A percentile compares a stretch with the other conserved stretches of the same genome.
Conservation (phyloP, 371 early-diverging fungal species). For the Syncephalastrum contaminatum region DNA sequence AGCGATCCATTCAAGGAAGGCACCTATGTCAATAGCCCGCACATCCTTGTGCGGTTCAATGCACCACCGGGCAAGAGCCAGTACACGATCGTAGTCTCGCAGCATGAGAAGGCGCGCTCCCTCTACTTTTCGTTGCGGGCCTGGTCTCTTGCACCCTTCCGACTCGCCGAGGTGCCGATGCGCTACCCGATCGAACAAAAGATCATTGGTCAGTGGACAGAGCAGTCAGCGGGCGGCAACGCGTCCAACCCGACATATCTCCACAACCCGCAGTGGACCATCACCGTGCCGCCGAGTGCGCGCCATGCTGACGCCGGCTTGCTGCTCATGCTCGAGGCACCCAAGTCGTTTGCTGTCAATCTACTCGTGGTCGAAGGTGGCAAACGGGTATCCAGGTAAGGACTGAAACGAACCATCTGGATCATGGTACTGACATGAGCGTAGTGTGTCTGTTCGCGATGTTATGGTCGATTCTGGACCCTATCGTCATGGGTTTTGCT, state of each 20-base stretch:
- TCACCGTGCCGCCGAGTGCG: constrained; percentile 47
- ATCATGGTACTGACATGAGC: constrained; percentile 37
- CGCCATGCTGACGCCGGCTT: constrained; percentile 20
- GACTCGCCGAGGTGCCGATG: constrained; percentile 64
- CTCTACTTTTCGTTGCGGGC: constrained; percentile 76
- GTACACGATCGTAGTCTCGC: constrained; percentile 81
- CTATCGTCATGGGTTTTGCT: constrained; percentile 72
- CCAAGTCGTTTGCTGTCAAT: constrained; percentile 67
- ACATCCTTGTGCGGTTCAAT: constrained; percentile 74
- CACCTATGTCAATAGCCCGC: constrained; percentile 84
- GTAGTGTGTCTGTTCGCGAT: constrained; percentile 66
- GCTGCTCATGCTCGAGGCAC: constrained; percentile 67
- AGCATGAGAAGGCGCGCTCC: constrained; percentile 68
- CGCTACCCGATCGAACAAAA: constrained; percentile 59
- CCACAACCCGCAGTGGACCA: constrained; percentile 78
- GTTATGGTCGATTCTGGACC: constrained; percentile 69
- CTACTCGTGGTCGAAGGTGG: constrained; percentile 69
- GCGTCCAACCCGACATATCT: constrained; percentile 65
- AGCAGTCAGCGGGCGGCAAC: constrained; percentile 81
- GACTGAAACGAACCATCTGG: neutral
- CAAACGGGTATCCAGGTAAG: constrained; percentile 62
- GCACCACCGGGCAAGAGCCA: constrained; percentile 59
- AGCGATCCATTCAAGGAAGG: constrained; percentile 71
- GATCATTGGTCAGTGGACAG: constrained; percentile 72
- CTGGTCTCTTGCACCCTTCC: constrained; percentile 67